Evolutionary conservation across 345 rosid species (phyloP), one percentile per base, ranked within the genome.

Genomic region (Rubroshorea leprosula): DNA sequence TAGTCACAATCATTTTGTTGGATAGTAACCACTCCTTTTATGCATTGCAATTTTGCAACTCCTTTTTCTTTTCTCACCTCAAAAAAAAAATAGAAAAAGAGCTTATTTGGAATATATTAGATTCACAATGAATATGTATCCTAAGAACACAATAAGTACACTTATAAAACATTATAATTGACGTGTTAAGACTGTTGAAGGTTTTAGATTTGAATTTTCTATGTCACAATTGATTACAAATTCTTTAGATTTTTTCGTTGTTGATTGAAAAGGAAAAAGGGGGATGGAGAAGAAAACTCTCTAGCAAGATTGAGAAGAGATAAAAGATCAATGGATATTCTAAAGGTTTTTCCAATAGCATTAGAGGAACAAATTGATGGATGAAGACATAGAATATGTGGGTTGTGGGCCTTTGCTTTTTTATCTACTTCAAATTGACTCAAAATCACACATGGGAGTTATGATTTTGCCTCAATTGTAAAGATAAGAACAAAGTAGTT

Each of bases 321-420:
- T 35, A 13, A 5, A 22, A 0, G 47, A 27, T 21, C 19, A 20
- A 12, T 8, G n/a, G 8, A 51, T n/a, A 19, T 51, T 46, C 1
- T 20, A 20, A 49, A 22, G 14, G 12, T 22, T 44, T n/a, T n/a
- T n/a, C 47, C 9, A 19, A 1, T 4, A 25, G 60, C 31, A 0
- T 14, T 10, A 6, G 16, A 20, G 16, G 49, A 14, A 22, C 55
- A 49, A 59, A 64, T 47, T 49, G 77, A 22, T 31, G 14, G 57
- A 56, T 27, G 49, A 58, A 57, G 50, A 70, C 47, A 53, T 4
- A 29, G 51, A 61, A 49, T 43, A 23, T 39, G 70, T 51, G 65
- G 41, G 49, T 1, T 60, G 77, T 72, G 74, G 83, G 67, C 71
- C 79, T 54, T 13, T 19, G 44, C 7, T 13, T 19, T 13, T 78